Base-by-base conservation (phyloP, 129 eudicot species). In the Ambrosia artemisiifolia region DNA sequence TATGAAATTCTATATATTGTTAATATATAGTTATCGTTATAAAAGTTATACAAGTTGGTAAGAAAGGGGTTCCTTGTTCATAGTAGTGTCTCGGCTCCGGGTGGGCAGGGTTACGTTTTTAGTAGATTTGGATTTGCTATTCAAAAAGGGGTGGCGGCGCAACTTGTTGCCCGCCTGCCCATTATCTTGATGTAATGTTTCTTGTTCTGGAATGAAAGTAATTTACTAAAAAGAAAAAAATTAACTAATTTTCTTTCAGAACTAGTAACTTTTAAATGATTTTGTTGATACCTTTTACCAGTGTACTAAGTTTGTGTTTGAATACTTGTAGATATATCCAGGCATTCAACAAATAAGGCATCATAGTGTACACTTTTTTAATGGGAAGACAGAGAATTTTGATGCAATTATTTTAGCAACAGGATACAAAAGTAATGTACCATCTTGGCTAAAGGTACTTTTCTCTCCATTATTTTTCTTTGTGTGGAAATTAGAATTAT, bases 401-500 rank as follows among this genome's bases (percentile, higher is more conserved):
- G 97, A 94, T 86, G 96, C 95, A 71, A 88, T 94, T 70, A 88
- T 94, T 65, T 73, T 94, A 66, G 98, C 98, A 85, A 93, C 98
- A 65, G 98, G 98, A 46, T 93, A 93, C 87, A 93, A 87, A 87
- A 93, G 98, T 86, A 94, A 90, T 69, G 98, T 94, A 57, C 97
- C 98, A 65, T 75, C 79, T 80, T 94, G 98, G 98, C 83, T 94
- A 90, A 84, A 94, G 97, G 98, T 94, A 85, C 65, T 11, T 14
- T 78, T 65, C 34, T 66, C 68, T 71, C 16, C 42, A 69, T 69
- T 40, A 54, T 53, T 71, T 70, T 38, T 8, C 7, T 18, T 63
- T 63, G 14, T 36, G 24, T 19, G 20, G 34, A n/a, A 11, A 60
- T 38, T 40, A 6, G 35, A 16, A 73, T 42, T 18, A 17, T 19